Evolutionary conservation across 2,329 filamentous ascomycete genomes (phyloP), one percentile per base, ranked within the genome.

Genomic region (Didymella pomorum): DNA sequence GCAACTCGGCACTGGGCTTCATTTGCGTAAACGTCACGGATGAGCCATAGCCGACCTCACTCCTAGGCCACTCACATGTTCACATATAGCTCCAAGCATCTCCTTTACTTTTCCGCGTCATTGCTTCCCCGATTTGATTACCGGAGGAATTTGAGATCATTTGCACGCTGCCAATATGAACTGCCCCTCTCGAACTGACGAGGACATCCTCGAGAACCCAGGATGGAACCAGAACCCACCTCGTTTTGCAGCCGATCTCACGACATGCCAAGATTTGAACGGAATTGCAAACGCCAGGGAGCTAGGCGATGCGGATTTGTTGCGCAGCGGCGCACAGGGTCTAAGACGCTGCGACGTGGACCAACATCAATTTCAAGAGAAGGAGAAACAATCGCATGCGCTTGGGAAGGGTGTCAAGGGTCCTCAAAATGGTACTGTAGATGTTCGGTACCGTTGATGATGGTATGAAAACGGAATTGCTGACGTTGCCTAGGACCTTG

Each of bases 221-320:
- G 68, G 60, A 52, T 74, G 69, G 69, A 74, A 74, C 33, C 70
- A 74, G 45, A 72, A 62, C 31, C 70, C 71, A 25, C 71, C 70
- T 31, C 61, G 54, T 41, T 70, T 73, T 55, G 69, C 70, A 21
- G 65, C 70, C n/a, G 71, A 73, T 58, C 58, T 72, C 25, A 74
- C 70, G 28, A 74, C 71, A 16, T 68, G 71, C 52, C 61, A 69
- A 50, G 69, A 73, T 50, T 31, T 74, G 29, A 73, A 71, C 58
- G 70, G 70, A 39, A 73, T 71, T 23, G 68, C 67, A 16, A 71
- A 72, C 56, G 65, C 67, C n/a, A 67, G 70, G 53, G 70, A 72
- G 52, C 56, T 72, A 18, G 63, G 67, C 14, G 68, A 73, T 54
- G 67, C 65, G 44, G 65, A 69, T 59, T 51, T 52, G 16, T 52